These are phyloP conservation scores for Erythrophleum ivorense DNA, from an alignment of 331 rosid species.

Conservation along the genomic window DNA sequence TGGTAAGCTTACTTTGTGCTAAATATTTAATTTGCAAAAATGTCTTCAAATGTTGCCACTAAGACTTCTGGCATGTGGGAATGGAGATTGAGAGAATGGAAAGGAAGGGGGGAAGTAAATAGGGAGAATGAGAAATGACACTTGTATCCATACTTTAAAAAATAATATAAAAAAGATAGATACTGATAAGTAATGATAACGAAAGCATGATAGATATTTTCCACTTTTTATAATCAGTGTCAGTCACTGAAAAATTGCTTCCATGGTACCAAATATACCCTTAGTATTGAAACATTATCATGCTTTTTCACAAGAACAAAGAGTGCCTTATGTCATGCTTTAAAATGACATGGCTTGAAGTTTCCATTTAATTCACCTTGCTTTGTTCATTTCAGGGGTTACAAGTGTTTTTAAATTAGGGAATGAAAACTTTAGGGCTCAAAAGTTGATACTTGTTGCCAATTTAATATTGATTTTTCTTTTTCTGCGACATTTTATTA, in stretches of 20 bases:
- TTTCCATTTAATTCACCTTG: conserved; percentile 4
- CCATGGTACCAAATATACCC: no score
- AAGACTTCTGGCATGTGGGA: not conserved
- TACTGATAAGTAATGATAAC: no score
- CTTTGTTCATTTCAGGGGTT: conserved; percentile 70
- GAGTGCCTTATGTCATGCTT: not conserved
- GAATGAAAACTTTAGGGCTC: conserved; percentile 77
- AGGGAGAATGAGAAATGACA: no score
- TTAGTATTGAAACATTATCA: not conserved
- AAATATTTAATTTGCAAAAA: not conserved
- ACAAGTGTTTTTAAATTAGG: conserved; percentile 82
- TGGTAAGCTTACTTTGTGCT: not conserved
- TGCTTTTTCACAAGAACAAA: not conserved
- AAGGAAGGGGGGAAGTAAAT: no score
- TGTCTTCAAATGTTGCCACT: not conserved
- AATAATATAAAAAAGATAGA: no score
- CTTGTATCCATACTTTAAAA: no score
- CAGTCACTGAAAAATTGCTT: no score
- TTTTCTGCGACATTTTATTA: no score
- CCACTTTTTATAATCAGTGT: no score
- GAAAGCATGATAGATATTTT: no score
- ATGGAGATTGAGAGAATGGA: no score
- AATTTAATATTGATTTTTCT: no score
- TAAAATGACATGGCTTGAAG: not conserved
- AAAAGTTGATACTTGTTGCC: conserved; percentile 87